A percentile compares a stretch with the other conserved stretches of the same genome.
Evolutionary conservation across 2,329 filamentous ascomycete species (phyloP).

Genomic region (Erysiphe pulchra): DNA sequence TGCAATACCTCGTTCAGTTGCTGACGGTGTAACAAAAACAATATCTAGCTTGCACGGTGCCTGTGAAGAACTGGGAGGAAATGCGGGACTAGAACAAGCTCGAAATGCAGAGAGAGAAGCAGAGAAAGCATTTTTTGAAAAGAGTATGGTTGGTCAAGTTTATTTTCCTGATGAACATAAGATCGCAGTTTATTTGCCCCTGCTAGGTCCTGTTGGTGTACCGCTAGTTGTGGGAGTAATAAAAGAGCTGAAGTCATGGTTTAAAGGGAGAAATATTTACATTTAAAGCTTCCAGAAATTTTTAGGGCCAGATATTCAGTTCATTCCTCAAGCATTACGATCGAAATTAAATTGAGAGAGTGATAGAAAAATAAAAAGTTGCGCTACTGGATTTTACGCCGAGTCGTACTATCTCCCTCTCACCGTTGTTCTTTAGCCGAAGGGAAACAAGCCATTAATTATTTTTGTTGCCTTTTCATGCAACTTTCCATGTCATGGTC

Average conservation of each 20-base stretch:
- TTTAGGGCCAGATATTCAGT: too few relatives aligned
- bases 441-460: too few relatives aligned
- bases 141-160: constrained; percentile 94
- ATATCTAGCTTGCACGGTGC: constrained; percentile 53
- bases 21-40: constrained; percentile 58
- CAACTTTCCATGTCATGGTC: too few relatives aligned
- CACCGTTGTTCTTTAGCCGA: too few relatives aligned
- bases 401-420: too few relatives aligned
- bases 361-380: too few relatives aligned
- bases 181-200: constrained; percentile 77
- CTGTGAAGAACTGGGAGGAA: constrained; percentile 41
- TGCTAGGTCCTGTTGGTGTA: constrained; percentile 75
- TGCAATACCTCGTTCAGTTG: constrained; percentile 68
- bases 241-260: constrained; percentile 43
- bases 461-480: too few relatives aligned
- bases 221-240: constrained; percentile 63
- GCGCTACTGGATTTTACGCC: too few relatives aligned
- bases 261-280: constrained; percentile 4
- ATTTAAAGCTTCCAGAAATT: too few relatives aligned
- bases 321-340: too few relatives aligned
- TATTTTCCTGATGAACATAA: constrained; percentile 99
- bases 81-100: constrained; percentile 51
- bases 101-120: constrained; percentile 68
- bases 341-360: too few relatives aligned
- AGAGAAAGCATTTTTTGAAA: constrained; percentile 90